Evolutionary conservation across 2,329 filamentous ascomycete species (phyloP), one percentile per base, ranked within the genome.

Genomic region (Celoporthe dispersa): DNA sequence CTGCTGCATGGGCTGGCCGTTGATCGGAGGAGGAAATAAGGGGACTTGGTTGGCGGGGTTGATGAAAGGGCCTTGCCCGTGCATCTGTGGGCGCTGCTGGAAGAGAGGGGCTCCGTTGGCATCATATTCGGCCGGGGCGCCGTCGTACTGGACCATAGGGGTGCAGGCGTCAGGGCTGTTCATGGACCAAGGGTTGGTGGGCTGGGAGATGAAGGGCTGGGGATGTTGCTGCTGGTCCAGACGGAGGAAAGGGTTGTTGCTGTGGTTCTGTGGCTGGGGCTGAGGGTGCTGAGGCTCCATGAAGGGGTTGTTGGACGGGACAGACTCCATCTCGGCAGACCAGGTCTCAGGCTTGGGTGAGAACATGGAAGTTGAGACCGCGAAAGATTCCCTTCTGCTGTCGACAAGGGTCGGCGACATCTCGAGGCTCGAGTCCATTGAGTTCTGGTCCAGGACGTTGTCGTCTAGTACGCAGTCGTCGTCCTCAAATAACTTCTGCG

Each of bases 151-250:
- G 72, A 89, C 90, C 72, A 94, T 88, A 22, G 92, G 91, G 8
- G 93, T 95, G 79, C 89, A 91, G 72, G 92, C 88, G 66, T 89
- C 91, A 35, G 92, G 92, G 75, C 84, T 86, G 75, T 89, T 86
- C 78, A 90, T 85, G 64, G 89, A 83, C 92, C 92, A 94, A 72
- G 84, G 78, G 73, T 81, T 81, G 61, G 76, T 77, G 51, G 82
- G 80, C 67, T 80, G 77, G 65, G 75, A 79, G 68, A 84, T 84
- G 63, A 77, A 75, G 55, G 79, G 55, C 55, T 73, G 67, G 85
- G 78, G 83, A 71, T 75, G 73, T 55, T 87, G 85, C 68, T 79
- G 78, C 73, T 86, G 84, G 69, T 88, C 86, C 73, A 91, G 84
- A 71, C 89, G 88, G 82, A 90, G 86, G 82, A 92, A 94, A 64